These are phyloP conservation scores for Venturia carpophila DNA, from an alignment of 2,329 filamentous ascomycete species.

Conservation along the genomic window DNA sequence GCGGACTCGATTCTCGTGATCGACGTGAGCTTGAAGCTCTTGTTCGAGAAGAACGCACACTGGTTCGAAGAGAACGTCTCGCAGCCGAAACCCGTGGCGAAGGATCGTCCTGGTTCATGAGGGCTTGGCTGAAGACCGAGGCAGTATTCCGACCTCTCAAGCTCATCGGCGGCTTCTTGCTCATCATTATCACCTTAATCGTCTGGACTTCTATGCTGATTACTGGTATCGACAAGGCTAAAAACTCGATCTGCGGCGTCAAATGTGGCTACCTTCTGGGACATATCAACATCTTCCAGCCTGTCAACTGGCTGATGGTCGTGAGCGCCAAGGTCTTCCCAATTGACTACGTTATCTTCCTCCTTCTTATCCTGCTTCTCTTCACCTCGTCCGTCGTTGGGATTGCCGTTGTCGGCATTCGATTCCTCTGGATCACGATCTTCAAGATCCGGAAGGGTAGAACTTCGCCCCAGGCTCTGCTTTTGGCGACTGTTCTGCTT, in stretches of 20 bases:
- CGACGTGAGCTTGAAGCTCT: slow-evolving; percentile 81
- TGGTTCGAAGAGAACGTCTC: slow-evolving; percentile 80
- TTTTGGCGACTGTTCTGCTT: slow-evolving; percentile 84
- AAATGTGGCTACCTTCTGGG: slow-evolving; percentile 89
- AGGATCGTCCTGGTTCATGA: slow-evolving; percentile 65
- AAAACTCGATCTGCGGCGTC: slow-evolving; percentile 85
- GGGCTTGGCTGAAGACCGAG: slow-evolving; percentile 69
- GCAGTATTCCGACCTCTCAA: slow-evolving; percentile 82
- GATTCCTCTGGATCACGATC: slow-evolving; percentile 90
- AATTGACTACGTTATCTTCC: slow-evolving; percentile 84
- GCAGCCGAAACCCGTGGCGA: slow-evolving; percentile 75
- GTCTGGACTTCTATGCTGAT: slow-evolving; percentile 91
- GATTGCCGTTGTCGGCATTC: slow-evolving; percentile 79
- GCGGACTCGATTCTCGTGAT: slow-evolving; percentile 74
- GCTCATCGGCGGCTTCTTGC: slow-evolving; percentile 70
- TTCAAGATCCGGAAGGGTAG: slow-evolving; percentile 86
- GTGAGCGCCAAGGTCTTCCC: slow-evolving; percentile 78
- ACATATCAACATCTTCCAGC: slow-evolving; percentile 86
- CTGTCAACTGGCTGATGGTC: slow-evolving; percentile 83
- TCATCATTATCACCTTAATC: slow-evolving; percentile 66
- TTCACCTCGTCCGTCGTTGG: slow-evolving; percentile 84
- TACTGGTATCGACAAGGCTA: slow-evolving; percentile 91
- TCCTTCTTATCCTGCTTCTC: slow-evolving; percentile 74
- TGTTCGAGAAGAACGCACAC: slow-evolving; percentile 80
- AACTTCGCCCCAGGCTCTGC: slow-evolving; percentile 82